Evolutionary conservation across 805 yeast species (phyloP), one percentile per base, ranked within the genome.

Genomic region (Metschnikowia amazonensis): DNA sequence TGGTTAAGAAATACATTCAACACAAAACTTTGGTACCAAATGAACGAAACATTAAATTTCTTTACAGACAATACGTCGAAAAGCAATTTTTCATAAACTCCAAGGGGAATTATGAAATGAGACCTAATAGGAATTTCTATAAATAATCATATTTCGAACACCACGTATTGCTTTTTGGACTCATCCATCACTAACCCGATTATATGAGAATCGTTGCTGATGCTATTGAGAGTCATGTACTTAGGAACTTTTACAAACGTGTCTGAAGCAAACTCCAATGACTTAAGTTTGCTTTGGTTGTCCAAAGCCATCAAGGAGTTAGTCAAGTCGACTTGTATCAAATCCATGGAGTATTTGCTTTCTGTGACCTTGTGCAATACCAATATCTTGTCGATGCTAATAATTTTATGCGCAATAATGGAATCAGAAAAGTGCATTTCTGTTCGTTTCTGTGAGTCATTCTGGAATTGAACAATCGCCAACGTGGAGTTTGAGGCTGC

Each of bases 101-200:
- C 9, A 31, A 43, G 6, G 58, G 55, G 0, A 28, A 36, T 2
- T 65, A 59, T 44, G 33, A 42, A 31, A 32, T 59, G 55, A 60
- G 64, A 42, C 56, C 63, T 43, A 53, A 64, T 56, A 48, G 51
- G 11, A 58, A 64, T 40, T 60, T 57, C 41, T 64, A 60, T 50
- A 60, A 54, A 57, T 64, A 44, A 70, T 56, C 8, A 55, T 46
- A 54, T 69, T 75, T 61, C 62, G 30, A 75, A 58, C 13, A 74
- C 64, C 23, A 62, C 50, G 51, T 74, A 75, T 42, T 68, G 64
- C 48, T 66, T 71, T 41, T 59, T 69, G 21, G 68, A 56, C 7
- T 58, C 50, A 49, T 75, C 79, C 29, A 76, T 48, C 13, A 77
- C 47, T 47, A 75, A 70, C 5, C 71, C 76, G 34, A 63, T 58